phyloP scores from a whole-genome alignment of 2,329 filamentous ascomycete genomes.

The Ophiognomonia clavigignenti-juglandacearum region DNA sequence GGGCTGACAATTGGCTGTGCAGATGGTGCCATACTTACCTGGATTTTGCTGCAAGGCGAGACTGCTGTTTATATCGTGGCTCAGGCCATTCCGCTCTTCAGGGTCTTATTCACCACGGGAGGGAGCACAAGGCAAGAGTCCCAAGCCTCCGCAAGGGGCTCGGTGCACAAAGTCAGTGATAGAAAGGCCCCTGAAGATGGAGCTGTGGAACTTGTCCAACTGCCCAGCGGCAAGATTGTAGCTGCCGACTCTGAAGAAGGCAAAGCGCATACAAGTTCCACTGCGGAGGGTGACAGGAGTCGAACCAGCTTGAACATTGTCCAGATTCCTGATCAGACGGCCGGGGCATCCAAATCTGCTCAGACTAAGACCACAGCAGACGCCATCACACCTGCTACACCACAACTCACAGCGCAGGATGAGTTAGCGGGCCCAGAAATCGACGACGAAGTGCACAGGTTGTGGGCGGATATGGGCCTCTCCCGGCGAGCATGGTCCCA shows the following conservation, averaged over 20 bases:
- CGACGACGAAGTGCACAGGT: conserved; percentile 4
- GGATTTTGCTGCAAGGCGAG: neutral
- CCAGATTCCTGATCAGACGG: neutral
- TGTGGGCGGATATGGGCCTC: conserved; percentile 7
- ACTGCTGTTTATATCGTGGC: conserved; percentile 2
- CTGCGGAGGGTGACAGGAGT: no score
- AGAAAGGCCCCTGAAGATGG: neutral
- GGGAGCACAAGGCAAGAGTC: no score
- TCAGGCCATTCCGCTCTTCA: conserved; percentile 4
- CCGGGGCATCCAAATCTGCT: neutral
- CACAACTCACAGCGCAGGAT: neutral
- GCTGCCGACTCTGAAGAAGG: conserved; percentile 5
- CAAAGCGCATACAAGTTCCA: no score
- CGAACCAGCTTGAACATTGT: no score
- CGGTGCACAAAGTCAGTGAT: no score
- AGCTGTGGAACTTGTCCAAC: conserved; percentile 3
- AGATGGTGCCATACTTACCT: neutral
- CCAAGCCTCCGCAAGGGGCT: neutral
- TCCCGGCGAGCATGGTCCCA: conserved; percentile 5
- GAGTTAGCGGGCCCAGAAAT: neutral
- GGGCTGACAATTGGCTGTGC: neutral
- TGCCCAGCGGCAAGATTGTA: conserved; percentile 5
- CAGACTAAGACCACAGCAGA: neutral
- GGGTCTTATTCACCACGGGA: neutral
- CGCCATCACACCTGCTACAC: neutral